phyloP scores from a whole-genome alignment of 2,329 filamentous ascomycete genomes.

The Alternaria angustiovoidea region DNA sequence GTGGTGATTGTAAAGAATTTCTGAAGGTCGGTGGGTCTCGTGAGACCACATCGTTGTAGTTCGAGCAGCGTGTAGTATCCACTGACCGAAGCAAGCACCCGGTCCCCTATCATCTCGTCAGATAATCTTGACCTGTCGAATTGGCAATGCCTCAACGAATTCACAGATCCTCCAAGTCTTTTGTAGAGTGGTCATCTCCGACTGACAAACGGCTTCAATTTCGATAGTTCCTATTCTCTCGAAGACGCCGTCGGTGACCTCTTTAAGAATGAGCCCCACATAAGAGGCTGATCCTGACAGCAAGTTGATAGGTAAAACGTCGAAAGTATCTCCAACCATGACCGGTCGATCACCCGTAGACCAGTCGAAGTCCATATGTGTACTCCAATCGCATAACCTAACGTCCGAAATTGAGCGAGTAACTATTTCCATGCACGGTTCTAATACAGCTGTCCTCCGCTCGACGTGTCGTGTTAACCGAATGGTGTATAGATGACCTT shows the following conservation, averaged over 20 bases:
- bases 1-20: no score
- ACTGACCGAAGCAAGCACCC: no score
- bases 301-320: not conserved
- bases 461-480: no score
- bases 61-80: no score
- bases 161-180: accelerated
- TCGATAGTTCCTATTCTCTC: not conserved
- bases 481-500: not conserved
- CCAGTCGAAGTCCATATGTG: not conserved
- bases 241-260: not conserved
- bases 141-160: no score
- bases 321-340: not conserved
- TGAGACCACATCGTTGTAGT: accelerated
- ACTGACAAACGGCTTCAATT: no score
- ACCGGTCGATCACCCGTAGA: accelerated
- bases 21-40: accelerated
- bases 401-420: not conserved
- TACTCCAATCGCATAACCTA: accelerated
- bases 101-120: no score
- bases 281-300: no score
- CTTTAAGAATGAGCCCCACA: no score
- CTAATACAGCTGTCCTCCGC: no score
- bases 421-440: not conserved
- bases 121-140: no score
- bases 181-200: no score